A percentile compares a stretch with the other conserved stretches of the same genome.
These are phyloP conservation scores for Musa itinerans DNA, from an alignment of 176 grass and related monocot genomes.

Conservation along the genomic window DNA sequence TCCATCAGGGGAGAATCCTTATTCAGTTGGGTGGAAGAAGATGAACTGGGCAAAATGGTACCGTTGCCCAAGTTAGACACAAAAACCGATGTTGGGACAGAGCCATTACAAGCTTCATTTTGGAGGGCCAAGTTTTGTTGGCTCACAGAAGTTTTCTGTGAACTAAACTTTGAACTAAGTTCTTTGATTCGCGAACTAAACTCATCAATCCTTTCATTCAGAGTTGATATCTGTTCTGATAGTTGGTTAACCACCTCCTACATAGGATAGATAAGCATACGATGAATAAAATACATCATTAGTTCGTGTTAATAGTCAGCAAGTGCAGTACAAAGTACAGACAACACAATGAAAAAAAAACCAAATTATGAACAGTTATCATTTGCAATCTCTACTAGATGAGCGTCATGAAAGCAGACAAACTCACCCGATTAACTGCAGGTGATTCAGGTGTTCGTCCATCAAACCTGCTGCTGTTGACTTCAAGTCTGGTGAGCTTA, in stretches of 20 bases:
- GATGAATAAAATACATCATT: not conserved
- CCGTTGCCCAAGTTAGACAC: conserved; percentile 81
- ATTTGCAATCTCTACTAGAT: conserved; percentile 6
- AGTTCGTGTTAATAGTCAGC: not conserved
- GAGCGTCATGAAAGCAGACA: not conserved
- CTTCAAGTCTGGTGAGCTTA: conserved; percentile 60
- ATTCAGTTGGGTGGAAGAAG: conserved; percentile 61
- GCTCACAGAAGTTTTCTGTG: conserved; percentile 56
- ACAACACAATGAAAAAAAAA: not conserved
- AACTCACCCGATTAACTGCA: conserved; percentile 55
- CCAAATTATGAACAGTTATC: conserved; percentile 4
- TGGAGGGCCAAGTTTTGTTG: conserved; percentile 73
- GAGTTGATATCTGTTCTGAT: conserved; percentile 78
- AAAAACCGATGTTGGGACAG: conserved; percentile 65
- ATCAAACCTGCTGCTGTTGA: conserved; percentile 60
- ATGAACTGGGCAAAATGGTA: conserved; percentile 69
- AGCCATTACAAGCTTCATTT: conserved; percentile 72
- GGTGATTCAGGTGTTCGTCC: conserved; percentile 35
- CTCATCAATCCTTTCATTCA: conserved; percentile 96
- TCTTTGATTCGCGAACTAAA: conserved; percentile 89
- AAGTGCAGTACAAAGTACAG: not conserved
- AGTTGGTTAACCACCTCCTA: conserved; percentile 74
- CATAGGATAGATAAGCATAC: conserved; percentile 8
- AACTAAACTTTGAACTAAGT: conserved; percentile 62
- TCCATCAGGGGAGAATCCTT: conserved; percentile 72